Base-by-base conservation (phyloP, 192 early-diverging fungal species). In the Umbelopsis sp. region DNA sequence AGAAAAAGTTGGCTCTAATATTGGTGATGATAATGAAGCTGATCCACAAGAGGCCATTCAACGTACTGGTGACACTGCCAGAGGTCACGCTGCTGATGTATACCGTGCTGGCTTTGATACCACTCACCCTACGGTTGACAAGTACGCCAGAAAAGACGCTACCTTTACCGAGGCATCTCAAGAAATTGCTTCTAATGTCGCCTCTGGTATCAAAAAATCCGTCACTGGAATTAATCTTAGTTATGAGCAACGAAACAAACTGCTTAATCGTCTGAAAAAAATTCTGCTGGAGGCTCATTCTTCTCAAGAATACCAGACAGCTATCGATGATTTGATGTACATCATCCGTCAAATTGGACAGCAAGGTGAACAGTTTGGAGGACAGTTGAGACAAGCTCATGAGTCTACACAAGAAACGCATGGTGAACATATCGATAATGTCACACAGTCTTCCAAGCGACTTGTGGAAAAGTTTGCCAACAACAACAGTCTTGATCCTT, bases 381-480 rank as follows among this genome's bases (percentile, higher is more conserved):
- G 16, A 41, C 71, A 75, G n/a, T 66, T 77, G 4, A 45, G 17
- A 20, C 29, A 78, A 45, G 52, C 72, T 12, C 44, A 72, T 16
- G 49, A 76, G 47, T 71, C 79, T 34, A 53, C 70, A 0, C 50
- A 31, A 9, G 44, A 65, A 22, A 12, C 45, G 32, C 36, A 71
- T 41, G 22, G 17, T 11, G 21, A 62, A 8, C 6, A 54, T 20
- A 36, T 73, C 22, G 47, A 78, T 14, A 41, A 73, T 36, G 79
- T 79, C 26, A 41, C 71, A 14, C 24, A 65, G 50, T 85, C 81
- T 70, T 83, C 86, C 25, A 82, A 82, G 47, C 24, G 73, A 29
- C 75, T 87, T 12, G 65, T 87, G 34, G 86, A 87, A 70, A 86
- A 86, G 72, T 84, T 87, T 78, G 81, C 86, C 69, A 77, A 79